Conservation (phyloP, 1,284 basidiomycete genomes). For the Bondarzewia mesenterica region DNA sequence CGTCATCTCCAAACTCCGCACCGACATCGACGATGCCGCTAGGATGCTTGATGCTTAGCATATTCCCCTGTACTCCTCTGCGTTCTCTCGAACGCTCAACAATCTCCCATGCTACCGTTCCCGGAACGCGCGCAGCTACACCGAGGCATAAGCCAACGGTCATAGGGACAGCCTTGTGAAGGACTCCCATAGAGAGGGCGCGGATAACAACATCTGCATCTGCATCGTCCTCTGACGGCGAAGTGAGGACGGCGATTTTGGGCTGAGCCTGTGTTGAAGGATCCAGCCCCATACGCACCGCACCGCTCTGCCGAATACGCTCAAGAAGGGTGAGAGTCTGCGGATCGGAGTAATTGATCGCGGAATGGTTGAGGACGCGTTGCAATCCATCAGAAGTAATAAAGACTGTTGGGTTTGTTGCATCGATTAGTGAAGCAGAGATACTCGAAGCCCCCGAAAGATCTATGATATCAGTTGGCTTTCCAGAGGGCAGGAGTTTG, state of each 20-base stretch:
- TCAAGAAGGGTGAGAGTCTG: constrained; percentile 37
- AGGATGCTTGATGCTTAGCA: constrained; percentile 48
- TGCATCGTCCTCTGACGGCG: constrained; percentile 18
- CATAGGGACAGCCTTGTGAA: constrained; percentile 70
- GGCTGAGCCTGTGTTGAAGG: constrained; percentile 55
- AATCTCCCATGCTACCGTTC: constrained; percentile 45
- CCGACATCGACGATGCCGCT: constrained; percentile 61
- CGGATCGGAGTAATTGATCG: constrained; percentile 17
- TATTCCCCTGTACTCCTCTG: neutral
- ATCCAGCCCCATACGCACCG: constrained; percentile 57
- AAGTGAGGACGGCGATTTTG: constrained; percentile 57
- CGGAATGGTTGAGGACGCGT: constrained; percentile 19
- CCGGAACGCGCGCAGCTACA: constrained; percentile 47
- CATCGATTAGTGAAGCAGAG: constrained; percentile 53
- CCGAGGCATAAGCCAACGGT: constrained; percentile 67
- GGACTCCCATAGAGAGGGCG: constrained; percentile 64
- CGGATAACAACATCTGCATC: constrained; percentile 46
- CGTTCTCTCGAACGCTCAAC: constrained; percentile 17
- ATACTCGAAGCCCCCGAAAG: constrained; percentile 5
- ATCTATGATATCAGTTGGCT: constrained; percentile 33
- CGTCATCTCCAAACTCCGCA: constrained; percentile 37
- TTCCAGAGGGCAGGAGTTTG: constrained; percentile 57
- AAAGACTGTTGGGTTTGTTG: constrained; percentile 69
- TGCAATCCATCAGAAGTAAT: constrained; percentile 38
- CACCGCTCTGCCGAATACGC: constrained; percentile 46